These are phyloP conservation scores for Schizothecium vesticola DNA, from an alignment of 495 filamentous ascomycete genomes.

Conservation along the genomic window DNA sequence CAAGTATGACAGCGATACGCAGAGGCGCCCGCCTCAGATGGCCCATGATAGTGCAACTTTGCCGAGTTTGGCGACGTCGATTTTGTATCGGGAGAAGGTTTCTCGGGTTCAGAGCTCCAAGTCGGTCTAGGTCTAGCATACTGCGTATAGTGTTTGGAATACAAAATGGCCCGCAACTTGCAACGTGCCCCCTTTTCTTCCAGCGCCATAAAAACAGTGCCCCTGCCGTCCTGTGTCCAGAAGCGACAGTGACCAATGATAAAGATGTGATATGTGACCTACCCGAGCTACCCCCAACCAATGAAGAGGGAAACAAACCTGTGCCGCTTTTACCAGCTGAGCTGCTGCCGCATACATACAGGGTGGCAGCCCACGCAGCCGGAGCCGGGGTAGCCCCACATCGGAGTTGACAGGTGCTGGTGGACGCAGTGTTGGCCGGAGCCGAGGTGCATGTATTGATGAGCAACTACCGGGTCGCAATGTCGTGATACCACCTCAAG, in stretches of 20 bases:
- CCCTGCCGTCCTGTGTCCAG: background rate
- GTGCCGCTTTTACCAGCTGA: background rate
- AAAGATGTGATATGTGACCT: background rate
- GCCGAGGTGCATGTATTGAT: background rate
- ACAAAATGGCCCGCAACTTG: background rate
- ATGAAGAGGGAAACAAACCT: background rate
- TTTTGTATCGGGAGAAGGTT: constrained; percentile 6
- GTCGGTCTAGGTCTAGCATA: no score
- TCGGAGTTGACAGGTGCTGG: constrained; percentile 4
- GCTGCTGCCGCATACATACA: constrained; percentile 2
- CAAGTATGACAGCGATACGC: constrained; percentile 18
- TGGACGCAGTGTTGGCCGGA: background rate
- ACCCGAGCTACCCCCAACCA: background rate
- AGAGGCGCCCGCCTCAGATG: constrained; percentile 1
- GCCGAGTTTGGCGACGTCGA: background rate
- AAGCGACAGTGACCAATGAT: background rate
- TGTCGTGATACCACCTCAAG: constrained; percentile 2
- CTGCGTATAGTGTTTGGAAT: background rate
- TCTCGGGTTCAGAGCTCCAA: background rate
- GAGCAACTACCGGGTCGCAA: constrained; percentile 2
- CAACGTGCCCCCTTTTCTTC: background rate
- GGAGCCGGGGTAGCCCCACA: constrained; percentile 1
- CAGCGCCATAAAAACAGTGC: background rate
- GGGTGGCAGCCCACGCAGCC: constrained; percentile 8
- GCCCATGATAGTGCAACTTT: constrained; percentile 1